These are phyloP conservation scores for Oryza nivara DNA, from an alignment of 176 grass and related monocot genomes.

Conservation along the genomic window DNA sequence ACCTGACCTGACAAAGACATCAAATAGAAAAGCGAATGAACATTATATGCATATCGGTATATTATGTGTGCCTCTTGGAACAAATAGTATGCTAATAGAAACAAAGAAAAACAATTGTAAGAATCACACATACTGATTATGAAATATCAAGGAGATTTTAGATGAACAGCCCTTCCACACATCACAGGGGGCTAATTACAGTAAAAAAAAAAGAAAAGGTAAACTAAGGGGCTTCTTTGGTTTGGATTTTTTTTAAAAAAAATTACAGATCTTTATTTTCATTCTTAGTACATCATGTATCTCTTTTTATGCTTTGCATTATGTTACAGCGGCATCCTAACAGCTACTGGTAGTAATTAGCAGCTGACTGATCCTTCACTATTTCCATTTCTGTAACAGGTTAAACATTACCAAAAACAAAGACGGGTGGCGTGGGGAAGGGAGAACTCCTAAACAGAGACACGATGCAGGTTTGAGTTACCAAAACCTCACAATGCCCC, in stretches of 20 bases:
- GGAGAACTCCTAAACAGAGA: too few relatives aligned
- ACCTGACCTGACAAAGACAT: slow-evolving; percentile 54
- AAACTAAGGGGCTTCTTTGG: neutral
- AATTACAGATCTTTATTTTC: neutral
- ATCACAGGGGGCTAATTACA: neutral
- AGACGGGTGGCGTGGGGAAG: neutral
- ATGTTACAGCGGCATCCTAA: neutral
- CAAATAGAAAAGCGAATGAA: neutral
- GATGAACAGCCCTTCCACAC: neutral
- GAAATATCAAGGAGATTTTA: slow-evolving; percentile 3
- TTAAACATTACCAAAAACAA: neutral
- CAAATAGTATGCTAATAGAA: slow-evolving; percentile 13
- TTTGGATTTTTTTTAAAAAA: neutral
- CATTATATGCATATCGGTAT: slow-evolving; percentile 8
- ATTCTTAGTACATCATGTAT: neutral
- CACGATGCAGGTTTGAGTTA: neutral
- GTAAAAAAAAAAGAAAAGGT: neutral
- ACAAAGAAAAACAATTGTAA: slow-evolving; percentile 1
- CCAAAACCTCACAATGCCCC: neutral
- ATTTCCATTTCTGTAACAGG: neutral
- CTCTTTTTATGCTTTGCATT: neutral
- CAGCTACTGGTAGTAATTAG: neutral
- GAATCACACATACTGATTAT: neutral
- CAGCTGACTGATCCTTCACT: neutral
- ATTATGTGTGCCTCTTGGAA: neutral